Percentiles rank a stretch among this genome's conserved stretches.
Conservation (phyloP, 805 yeast species). For the Cyberlindnera xylosilytica region DNA sequence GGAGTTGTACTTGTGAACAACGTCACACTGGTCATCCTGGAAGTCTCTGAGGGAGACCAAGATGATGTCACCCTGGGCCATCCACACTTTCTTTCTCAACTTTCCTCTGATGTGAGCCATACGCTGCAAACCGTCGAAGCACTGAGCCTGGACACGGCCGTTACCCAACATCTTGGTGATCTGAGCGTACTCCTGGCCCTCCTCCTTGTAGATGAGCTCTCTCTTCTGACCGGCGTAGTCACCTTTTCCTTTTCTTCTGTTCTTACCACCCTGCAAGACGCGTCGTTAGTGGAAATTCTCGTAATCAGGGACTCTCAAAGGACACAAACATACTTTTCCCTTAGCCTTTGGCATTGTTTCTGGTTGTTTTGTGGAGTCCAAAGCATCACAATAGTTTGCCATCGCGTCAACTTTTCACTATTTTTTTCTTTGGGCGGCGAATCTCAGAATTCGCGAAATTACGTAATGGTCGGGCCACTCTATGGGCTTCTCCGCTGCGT, state of each 20-base stretch:
- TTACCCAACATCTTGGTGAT: conserved; percentile 98
- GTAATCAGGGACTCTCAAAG: neutral
- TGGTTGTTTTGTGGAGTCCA: neutral
- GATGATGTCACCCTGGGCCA: conserved; percentile 97
- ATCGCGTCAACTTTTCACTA: conserved; percentile 12
- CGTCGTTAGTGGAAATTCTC: neutral
- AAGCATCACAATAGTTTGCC: neutral
- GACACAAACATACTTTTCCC: neutral
- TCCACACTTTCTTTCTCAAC: conserved; percentile 99
- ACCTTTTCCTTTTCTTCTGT: conserved; percentile 97
- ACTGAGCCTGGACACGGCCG: conserved; percentile 91
- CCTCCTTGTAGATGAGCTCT: conserved; percentile 88
- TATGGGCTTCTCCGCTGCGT: too few species aligned
- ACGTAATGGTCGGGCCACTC: neutral
- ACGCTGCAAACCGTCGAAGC: conserved; percentile 92
- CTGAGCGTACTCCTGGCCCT: conserved; percentile 98
- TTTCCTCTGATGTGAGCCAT: conserved; percentile 99
- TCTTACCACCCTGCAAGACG: conserved; percentile 62
- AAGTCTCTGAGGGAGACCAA: conserved; percentile 95
- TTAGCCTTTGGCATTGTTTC: neutral
- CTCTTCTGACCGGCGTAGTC: conserved; percentile 89
- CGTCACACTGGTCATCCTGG: conserved; percentile 98
- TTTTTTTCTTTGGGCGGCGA: conserved; percentile 5
- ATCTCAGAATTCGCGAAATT: too few species aligned
- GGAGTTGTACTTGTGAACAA: conserved; percentile 91